Percentiles rank a stretch among this genome's conserved stretches.
These are phyloP conservation scores for Aureobasidium sp. DNA, from an alignment of 2,329 filamentous ascomycete species.

Conservation along the genomic window DNA sequence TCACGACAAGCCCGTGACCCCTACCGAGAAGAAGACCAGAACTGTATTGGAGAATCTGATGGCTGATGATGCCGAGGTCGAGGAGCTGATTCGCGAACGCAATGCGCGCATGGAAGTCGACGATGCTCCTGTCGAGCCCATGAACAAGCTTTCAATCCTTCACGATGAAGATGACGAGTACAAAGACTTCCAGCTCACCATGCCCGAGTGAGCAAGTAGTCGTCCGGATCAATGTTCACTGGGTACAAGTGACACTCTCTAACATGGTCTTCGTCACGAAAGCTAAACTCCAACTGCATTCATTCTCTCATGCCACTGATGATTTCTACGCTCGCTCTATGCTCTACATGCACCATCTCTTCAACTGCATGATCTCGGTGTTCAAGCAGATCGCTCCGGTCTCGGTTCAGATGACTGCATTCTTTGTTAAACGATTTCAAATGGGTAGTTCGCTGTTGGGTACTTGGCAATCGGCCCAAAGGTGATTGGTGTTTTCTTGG, in stretches of 20 bases:
- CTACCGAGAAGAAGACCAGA: conserved; percentile 11
- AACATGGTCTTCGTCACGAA: not conserved
- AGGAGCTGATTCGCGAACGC: conserved; percentile 18
- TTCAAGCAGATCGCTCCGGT: not conserved
- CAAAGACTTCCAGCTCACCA: conserved; percentile 18
- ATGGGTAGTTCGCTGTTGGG: not conserved
- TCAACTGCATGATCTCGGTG: not conserved
- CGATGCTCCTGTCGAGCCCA: not conserved
- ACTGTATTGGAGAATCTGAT: conserved; percentile 7
- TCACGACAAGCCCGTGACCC: conserved; percentile 13
- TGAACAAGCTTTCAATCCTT: conserved; percentile 16
- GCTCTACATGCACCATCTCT: not conserved
- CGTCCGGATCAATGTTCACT: not conserved
- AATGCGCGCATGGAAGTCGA: not conserved
- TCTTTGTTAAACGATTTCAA: not conserved
- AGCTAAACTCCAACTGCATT: not conserved
- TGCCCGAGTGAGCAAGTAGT: not conserved
- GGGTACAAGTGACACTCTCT: not conserved
- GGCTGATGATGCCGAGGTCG: conserved; percentile 14
- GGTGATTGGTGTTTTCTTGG: not conserved
- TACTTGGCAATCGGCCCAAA: not conserved
- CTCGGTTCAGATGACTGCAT: not conserved
- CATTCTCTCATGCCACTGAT: conserved; percentile 3
- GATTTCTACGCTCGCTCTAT: not conserved
- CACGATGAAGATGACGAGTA: conserved; percentile 16